Evolutionary conservation across 2,329 filamentous ascomycete species (phyloP).

Genomic region (Pseudocercospora eumusae): DNA sequence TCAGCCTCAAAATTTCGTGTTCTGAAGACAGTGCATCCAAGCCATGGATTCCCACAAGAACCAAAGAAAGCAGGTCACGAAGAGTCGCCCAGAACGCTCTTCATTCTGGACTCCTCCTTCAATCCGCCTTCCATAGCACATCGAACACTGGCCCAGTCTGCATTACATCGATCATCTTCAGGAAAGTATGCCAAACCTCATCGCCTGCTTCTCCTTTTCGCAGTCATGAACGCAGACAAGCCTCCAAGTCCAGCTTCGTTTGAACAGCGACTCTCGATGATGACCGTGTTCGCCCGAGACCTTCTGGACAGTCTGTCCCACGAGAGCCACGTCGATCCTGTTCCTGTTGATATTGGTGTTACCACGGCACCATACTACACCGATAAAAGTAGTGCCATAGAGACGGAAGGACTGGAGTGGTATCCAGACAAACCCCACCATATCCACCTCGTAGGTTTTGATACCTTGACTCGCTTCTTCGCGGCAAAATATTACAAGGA

Average conservation of each 20-base stretch:
- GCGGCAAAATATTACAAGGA: constrained; percentile 72
- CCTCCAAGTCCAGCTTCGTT: constrained; percentile 68
- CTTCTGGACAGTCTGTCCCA: constrained; percentile 37
- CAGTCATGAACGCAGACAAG: constrained; percentile 67
- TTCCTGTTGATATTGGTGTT: constrained; percentile 64
- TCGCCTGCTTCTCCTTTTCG: constrained; percentile 60
- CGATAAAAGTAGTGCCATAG: constrained; percentile 66
- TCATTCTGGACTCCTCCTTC: constrained; percentile 67
- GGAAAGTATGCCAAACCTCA: constrained; percentile 41
- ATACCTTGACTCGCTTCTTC: constrained; percentile 73
- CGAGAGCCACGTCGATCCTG: constrained; percentile 38
- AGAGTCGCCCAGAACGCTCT: constrained; percentile 50
- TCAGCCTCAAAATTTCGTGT: constrained; percentile 43
- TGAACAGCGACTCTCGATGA: constrained; percentile 67
- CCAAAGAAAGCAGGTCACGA: constrained; percentile 20
- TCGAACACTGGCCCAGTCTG: constrained; percentile 56
- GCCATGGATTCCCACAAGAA: constrained; percentile 21
- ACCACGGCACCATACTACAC: constrained; percentile 73
- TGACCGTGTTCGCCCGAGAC: constrained; percentile 67
- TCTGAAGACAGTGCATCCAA: constrained; percentile 38
- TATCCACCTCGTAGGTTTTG: constrained; percentile 72
- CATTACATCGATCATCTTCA: constrained; percentile 46
- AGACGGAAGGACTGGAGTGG: constrained; percentile 40
- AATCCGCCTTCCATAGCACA: constrained; percentile 66
- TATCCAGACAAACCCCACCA: constrained; percentile 50